Conservation (phyloP, 2,329 filamentous ascomycete species). For the Penicillium brevicompactum region DNA sequence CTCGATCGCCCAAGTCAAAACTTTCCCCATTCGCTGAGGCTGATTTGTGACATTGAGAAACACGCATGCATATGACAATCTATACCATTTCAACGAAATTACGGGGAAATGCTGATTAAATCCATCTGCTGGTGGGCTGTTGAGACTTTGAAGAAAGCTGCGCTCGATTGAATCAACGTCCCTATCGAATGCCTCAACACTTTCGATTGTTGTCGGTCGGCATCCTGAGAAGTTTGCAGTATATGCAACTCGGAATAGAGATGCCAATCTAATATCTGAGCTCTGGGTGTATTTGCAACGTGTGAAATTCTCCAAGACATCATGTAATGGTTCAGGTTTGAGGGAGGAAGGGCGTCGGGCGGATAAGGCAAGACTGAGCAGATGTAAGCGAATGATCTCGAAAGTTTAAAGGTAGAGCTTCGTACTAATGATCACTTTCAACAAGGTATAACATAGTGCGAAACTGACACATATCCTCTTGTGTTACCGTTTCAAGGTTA, state of each 20-base stretch:
- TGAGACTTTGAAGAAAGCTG: not conserved
- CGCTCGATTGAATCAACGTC: conserved; percentile 4
- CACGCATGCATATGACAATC: conserved; percentile 6
- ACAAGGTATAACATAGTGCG: conserved; percentile 7
- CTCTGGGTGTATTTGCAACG: not conserved
- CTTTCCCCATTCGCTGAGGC: conserved; percentile 1
- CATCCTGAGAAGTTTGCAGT: conserved; percentile 1
- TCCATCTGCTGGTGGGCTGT: not conserved
- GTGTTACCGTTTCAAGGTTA: not conserved
- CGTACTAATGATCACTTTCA: conserved; percentile 10
- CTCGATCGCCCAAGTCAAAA: conserved; percentile 7
- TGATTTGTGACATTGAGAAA: conserved; percentile 5
- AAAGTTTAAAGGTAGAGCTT: not conserved
- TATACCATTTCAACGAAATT: conserved; percentile 4
- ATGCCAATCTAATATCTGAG: conserved; percentile 2
- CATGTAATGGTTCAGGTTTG: conserved; percentile 2
- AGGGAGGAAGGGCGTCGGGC: conserved; percentile 8
- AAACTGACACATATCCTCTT: not conserved
- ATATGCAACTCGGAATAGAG: conserved; percentile 4
- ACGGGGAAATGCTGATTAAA: conserved; percentile 5
- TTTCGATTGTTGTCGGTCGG: conserved; percentile 7
- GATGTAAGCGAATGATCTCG: not conserved
- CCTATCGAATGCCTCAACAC: conserved; percentile 7
- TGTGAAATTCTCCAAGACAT: not conserved
- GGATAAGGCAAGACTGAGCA: conserved; percentile 4